Base-by-base conservation (phyloP, 768 basidiomycete genomes). In the Hericium coralloides region DNA sequence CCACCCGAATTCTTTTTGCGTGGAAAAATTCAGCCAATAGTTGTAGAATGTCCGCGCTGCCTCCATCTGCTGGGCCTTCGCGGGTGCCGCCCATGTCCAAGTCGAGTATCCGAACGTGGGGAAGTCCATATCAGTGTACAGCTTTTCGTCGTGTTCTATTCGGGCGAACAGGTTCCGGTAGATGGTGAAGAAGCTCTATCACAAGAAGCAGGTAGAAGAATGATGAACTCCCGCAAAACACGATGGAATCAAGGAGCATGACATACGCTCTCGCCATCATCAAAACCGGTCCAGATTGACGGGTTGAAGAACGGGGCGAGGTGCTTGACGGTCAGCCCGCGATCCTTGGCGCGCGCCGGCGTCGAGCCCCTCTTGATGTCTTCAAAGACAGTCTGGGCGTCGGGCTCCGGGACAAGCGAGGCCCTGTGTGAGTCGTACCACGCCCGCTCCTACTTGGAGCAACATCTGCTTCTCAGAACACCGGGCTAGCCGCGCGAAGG, bases 381-480 rank as follows among this genome's bases (percentile, higher is more conserved):
- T 59, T 97, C 86, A 64, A 92, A 90, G 15, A 95, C 85, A 2
- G 78, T 80, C 47, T 87, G 84, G 47, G 89, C 89, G 68, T 95
- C 95, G 43, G 91, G 82, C 64, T 89, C 88, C 2, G 89, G 88
- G 17, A 77, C 74, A 7, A 93, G 77, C 23, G 89, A 87, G 26
- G 87, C 84, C 57, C 86, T 84, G 69, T 98, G 95, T 4, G 84
- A 84, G 70, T 99, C 97, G 70, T 99, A 99, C 91, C 94, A 99
- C 47, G 97, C 94, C 63, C 97, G 79, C 78, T 98, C 95, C 89
- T 95, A 55, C 9, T 41, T 20, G 23, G 7, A 15, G 18, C 31
- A 31, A 31, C 10, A 31, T 31, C 31, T 17, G 17, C 43, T 17
- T 31, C 49, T 18, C 23, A 17, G 22, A 50, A 17, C 22, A 50